Base-by-base conservation (phyloP, 306 rosid genomes). In the Quillaja saponaria region DNA sequence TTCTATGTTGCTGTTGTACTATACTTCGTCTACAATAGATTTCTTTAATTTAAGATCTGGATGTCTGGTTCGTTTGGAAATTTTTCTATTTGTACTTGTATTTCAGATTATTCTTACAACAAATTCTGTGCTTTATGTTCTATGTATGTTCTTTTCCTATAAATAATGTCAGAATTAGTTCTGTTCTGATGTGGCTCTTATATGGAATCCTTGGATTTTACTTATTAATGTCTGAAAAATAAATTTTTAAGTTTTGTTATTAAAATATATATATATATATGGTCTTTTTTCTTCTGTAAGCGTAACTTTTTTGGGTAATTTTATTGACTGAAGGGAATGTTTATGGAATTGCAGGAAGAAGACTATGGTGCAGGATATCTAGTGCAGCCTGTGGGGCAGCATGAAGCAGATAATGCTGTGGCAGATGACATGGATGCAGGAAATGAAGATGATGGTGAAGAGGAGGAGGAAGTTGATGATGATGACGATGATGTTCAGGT, bases 351-450 rank as follows among this genome's bases (percentile, higher is more conserved):
- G 44, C 87, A 90, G 96, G 96, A 90, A 61, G 95, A 86, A 45
- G 96, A 90, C 78, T 78, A 19, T 58, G 95, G 91, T 12, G 85
- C 68, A 38, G 95, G 96, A 25, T 90, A 86, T 73, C 78, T 86
- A 17, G 95, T 90, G 70, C 96, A 86, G 75, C 95, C 96, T 0
- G 95, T 90, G 64, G 84, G 57, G 13, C 95, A 85, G 55, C 57
- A 79, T 0, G 94, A 75, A 55, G 82, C 77, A 69, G 84, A 68
- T 3, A 71, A 76, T 80, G 72, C 72, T 66, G 88, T 66, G 13
- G 80, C 16, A 55, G 72, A 59, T 51, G 90, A 75, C 17, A 58
- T 75, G 57, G 88, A 73, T 35, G 80, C 75, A 1, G 87, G 63
- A 58, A 74, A 89, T 8, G 87, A 84, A 20, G 84, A 68, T 13